Evolutionary conservation across 2,329 filamentous ascomycete species (phyloP).

Genomic region (Ramularia endophylla): DNA sequence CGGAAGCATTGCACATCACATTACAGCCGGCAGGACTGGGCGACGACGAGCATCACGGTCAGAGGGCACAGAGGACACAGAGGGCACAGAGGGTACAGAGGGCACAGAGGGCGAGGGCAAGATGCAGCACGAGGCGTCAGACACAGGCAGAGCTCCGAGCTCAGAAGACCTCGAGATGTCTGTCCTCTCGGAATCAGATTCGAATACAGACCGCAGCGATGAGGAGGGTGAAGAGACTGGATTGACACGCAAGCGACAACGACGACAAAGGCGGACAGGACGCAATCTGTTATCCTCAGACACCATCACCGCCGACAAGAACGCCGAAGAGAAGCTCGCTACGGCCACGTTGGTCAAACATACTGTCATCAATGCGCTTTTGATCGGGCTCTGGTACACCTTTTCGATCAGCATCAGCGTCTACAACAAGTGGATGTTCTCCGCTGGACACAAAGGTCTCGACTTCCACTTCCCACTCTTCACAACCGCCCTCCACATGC

Average conservation of each 20-base stretch:
- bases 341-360: slow-evolving; percentile 65
- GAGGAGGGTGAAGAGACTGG: slow-evolving; percentile 85
- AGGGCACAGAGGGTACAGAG: too few species aligned
- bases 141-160: slow-evolving; percentile 26
- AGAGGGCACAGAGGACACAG: too few species aligned
- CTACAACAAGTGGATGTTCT: slow-evolving; percentile 99
- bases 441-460: slow-evolving; percentile 58
- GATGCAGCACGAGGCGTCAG: slow-evolving; percentile 8
- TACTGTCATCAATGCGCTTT: slow-evolving; percentile 65
- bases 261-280: slow-evolving; percentile 58
- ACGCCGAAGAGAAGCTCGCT: slow-evolving; percentile 59
- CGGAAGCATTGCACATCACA: too few species aligned
- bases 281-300: slow-evolving; percentile 59
- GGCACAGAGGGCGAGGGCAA: slow-evolving; percentile 1
- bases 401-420: slow-evolving; percentile 93
- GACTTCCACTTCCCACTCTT: slow-evolving; percentile 95
- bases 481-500: slow-evolving; percentile 91
- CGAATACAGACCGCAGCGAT: slow-evolving; percentile 35
- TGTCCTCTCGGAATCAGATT: slow-evolving; percentile 44
- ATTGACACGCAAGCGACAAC: slow-evolving; percentile 66
- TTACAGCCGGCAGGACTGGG: too few species aligned
- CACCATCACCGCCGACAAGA: slow-evolving; percentile 47
- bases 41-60: too few species aligned
- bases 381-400: slow-evolving; percentile 81
- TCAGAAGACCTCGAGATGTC: slow-evolving; percentile 50